These are phyloP conservation scores for Pilasporangium apinafurcum DNA, from an alignment of 352 stramenopile species.

Conservation along the genomic window DNA sequence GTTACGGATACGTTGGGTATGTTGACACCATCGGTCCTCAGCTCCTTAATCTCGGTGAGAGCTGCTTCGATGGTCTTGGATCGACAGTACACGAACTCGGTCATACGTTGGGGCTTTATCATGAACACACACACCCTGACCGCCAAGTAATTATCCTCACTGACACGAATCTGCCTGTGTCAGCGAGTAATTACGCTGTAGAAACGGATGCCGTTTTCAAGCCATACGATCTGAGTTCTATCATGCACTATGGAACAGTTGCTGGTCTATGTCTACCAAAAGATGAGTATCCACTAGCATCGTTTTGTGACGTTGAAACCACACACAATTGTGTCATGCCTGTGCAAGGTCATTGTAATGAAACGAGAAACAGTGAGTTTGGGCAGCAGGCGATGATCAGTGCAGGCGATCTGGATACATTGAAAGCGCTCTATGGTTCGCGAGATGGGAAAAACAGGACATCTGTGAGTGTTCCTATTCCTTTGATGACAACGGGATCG, in stretches of 20 bases:
- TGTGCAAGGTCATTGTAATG: slow-evolving; percentile 60
- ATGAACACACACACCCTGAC: slow-evolving; percentile 67
- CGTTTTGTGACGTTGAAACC: slow-evolving; percentile 59
- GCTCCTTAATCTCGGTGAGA: slow-evolving; percentile 61
- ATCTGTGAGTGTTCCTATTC: slow-evolving; percentile 22
- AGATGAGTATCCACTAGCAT: slow-evolving; percentile 46
- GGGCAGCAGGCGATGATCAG: slow-evolving; percentile 49
- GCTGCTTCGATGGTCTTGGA: slow-evolving; percentile 49
- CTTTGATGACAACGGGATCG: background rate
- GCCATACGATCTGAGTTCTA: slow-evolving; percentile 60
- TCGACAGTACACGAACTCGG: slow-evolving; percentile 60
- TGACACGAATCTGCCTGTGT: slow-evolving; percentile 51
- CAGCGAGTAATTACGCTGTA: slow-evolving; percentile 64
- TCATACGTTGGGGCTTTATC: slow-evolving; percentile 56
- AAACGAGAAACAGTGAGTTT: slow-evolving; percentile 53
- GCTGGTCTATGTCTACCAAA: slow-evolving; percentile 69
- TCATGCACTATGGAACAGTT: slow-evolving; percentile 73
- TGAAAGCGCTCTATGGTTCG: slow-evolving; percentile 52
- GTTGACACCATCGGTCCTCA: slow-evolving; percentile 56
- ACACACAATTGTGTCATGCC: slow-evolving; percentile 68
- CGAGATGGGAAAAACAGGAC: slow-evolving; percentile 18
- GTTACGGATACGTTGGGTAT: slow-evolving; percentile 72
- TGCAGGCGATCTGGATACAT: slow-evolving; percentile 51
- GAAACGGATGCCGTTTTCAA: slow-evolving; percentile 48
- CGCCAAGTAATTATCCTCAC: slow-evolving; percentile 67